A percentile compares a stretch with the other conserved stretches of the same genome.
Evolutionary conservation across 208 protist species (phyloP).

Genomic region (Acanthamoeba rhysodes): DNA sequence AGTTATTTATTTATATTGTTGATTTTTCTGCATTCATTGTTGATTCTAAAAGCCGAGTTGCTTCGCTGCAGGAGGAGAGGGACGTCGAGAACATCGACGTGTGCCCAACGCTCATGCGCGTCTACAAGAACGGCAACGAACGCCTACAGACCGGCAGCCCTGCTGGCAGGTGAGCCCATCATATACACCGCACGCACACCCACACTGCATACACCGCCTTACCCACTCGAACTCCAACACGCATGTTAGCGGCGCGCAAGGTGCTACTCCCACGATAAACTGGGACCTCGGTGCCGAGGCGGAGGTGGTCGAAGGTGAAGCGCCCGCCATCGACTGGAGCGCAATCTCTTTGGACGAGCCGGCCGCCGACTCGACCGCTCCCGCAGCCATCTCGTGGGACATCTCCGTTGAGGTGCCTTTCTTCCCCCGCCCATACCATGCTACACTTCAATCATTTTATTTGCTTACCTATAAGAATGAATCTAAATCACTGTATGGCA

Average conservation of each 20-base stretch:
- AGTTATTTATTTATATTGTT: neutral
- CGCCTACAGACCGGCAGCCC: neutral
- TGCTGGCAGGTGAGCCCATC: neutral
- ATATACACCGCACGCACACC: neutral
- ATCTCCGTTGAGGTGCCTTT: neutral
- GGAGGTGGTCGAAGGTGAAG: neutral
- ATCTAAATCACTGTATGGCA: neutral
- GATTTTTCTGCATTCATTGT: neutral
- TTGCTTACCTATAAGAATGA: no score
- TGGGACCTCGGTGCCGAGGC: neutral
- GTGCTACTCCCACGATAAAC: neutral
- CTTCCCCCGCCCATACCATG: neutral
- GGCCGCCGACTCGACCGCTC: neutral
- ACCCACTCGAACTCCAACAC: no score
- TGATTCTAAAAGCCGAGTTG: no score
- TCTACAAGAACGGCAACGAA: slow-evolving; percentile 15
- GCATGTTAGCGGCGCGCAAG: neutral
- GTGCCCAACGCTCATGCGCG: slow-evolving; percentile 17
- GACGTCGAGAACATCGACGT: neutral
- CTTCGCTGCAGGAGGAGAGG: neutral
- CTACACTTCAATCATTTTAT: neutral
- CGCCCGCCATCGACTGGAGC: slow-evolving; percentile 38
- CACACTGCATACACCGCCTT: no score
- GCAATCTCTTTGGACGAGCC: neutral
- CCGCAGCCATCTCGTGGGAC: slow-evolving; percentile 28